These are phyloP conservation scores for Colletotrichum truncatum DNA, from an alignment of 2,329 filamentous ascomycete genomes.

Conservation along the genomic window DNA sequence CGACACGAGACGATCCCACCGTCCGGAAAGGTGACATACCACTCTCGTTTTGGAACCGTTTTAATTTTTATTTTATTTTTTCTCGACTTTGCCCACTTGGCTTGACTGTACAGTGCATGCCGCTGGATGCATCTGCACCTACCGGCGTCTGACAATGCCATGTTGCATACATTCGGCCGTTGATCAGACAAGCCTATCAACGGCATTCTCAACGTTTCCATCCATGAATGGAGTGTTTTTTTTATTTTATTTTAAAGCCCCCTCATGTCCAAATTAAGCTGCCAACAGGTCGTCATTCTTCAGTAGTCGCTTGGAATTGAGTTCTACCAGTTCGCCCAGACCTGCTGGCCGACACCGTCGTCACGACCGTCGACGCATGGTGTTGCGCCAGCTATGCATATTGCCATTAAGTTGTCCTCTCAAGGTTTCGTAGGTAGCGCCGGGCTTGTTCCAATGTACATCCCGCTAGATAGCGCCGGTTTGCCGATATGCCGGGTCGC, in stretches of 20 bases:
- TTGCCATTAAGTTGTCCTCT: neutral
- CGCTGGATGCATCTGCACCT: conserved; percentile 12
- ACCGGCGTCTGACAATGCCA: conserved; percentile 20
- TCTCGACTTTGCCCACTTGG: neutral
- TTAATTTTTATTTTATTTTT: too few relatives aligned
- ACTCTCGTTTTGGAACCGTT: too few relatives aligned
- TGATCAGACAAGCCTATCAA: neutral
- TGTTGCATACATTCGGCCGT: neutral
- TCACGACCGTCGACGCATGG: neutral
- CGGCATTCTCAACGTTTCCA: neutral
- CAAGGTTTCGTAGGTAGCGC: neutral
- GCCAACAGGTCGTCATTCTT: neutral
- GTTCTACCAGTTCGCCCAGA: neutral
- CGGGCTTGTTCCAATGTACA: neutral
- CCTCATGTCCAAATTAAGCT: neutral
- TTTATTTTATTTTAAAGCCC: too few relatives aligned
- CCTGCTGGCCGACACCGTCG: neutral
- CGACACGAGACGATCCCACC: neutral
- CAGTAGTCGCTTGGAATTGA: conserved; percentile 5
- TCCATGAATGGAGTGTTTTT: neutral
- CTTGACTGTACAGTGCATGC: neutral
- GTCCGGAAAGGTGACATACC: neutral
- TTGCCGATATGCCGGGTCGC: neutral
- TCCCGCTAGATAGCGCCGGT: neutral
- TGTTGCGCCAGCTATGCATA: neutral